phyloP scores from a whole-genome alignment of 1,284 basidiomycete species.

The Microbotryomycetes sp. region DNA sequence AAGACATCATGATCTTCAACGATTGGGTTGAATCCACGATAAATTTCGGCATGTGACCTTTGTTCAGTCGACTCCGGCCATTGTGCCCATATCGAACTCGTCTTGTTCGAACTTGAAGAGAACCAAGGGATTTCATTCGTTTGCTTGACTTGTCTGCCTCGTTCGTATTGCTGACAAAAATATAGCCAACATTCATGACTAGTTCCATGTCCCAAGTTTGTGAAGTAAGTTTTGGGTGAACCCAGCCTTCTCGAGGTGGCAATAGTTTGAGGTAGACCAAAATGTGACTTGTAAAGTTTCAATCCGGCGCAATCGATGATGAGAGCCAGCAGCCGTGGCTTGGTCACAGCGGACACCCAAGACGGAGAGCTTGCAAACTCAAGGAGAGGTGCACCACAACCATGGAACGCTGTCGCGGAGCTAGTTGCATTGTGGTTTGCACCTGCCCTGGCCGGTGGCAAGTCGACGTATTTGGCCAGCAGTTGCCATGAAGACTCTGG shows the following conservation, averaged over 20 bases:
- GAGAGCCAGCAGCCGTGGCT: conserved; percentile 46
- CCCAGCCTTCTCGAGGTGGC: conserved; percentile 52
- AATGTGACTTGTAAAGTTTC: conserved; percentile 58
- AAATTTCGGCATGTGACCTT: background rate
- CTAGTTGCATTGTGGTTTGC: background rate
- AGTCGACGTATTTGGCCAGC: conserved; percentile 41
- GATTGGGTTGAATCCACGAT: background rate
- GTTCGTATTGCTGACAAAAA: conserved; percentile 53
- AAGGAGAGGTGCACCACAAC: background rate
- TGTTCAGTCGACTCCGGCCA: background rate
- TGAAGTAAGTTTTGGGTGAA: conserved; percentile 58
- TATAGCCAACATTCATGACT: conserved; percentile 61
- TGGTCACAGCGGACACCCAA: background rate
- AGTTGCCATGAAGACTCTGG: conserved; percentile 62
- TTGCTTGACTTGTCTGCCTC: conserved; percentile 38
- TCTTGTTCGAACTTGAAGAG: conserved; percentile 37
- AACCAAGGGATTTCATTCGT: conserved; percentile 42
- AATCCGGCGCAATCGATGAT: conserved; percentile 64
- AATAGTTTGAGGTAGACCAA: conserved; percentile 59
- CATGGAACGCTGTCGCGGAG: background rate
- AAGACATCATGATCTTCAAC: conserved; percentile 15
- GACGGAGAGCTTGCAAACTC: background rate
- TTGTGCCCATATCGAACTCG: background rate
- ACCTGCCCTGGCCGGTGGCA: conserved; percentile 5
- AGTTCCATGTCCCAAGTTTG: conserved; percentile 64